Conservation (phyloP, 495 filamentous ascomycete species). For the Cairneyella variabilis region DNA sequence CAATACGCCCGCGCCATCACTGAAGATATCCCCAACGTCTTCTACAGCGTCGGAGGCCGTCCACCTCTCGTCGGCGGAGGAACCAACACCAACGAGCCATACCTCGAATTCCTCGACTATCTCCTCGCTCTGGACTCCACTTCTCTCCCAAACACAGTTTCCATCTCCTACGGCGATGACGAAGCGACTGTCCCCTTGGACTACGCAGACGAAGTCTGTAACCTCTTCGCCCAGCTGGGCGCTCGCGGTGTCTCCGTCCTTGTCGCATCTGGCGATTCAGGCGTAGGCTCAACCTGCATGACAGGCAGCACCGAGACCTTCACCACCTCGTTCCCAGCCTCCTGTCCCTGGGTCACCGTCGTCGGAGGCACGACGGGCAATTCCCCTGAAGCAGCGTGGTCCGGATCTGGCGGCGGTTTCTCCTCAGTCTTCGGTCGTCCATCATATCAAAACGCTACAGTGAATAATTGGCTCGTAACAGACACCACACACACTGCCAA, state of each 20-base stretch:
- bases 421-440: slow-evolving; percentile 64
- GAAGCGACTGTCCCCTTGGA: slow-evolving; percentile 58
- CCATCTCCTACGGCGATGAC: slow-evolving; percentile 70
- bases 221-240: slow-evolving; percentile 67
- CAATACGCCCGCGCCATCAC: slow-evolving; percentile 37
- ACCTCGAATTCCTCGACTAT: slow-evolving; percentile 73
- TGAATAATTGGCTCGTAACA: slow-evolving; percentile 19
- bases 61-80: slow-evolving; percentile 18
- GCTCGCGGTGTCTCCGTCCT: slow-evolving; percentile 69
- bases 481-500: slow-evolving; percentile 40
- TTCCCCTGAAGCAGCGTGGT: slow-evolving; percentile 52
- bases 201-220: slow-evolving; percentile 65
- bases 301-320: slow-evolving; percentile 22
- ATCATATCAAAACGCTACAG: slow-evolving; percentile 51
- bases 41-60: slow-evolving; percentile 20
- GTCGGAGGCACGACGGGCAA: slow-evolving; percentile 64
- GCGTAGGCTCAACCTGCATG: slow-evolving; percentile 21
- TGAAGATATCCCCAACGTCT: slow-evolving; percentile 21
- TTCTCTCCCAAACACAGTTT: slow-evolving; percentile 68
- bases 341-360: slow-evolving; percentile 77
- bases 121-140: slow-evolving; percentile 50
- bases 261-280: slow-evolving; percentile 45
- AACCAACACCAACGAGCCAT: slow-evolving; percentile 67
- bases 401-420: slow-evolving; percentile 67
- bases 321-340: slow-evolving; percentile 55